A percentile compares a stretch with the other conserved stretches of the same genome.
These are phyloP conservation scores for Erodium maritimum DNA, from an alignment of 345 rosid species.

Conservation along the genomic window DNA sequence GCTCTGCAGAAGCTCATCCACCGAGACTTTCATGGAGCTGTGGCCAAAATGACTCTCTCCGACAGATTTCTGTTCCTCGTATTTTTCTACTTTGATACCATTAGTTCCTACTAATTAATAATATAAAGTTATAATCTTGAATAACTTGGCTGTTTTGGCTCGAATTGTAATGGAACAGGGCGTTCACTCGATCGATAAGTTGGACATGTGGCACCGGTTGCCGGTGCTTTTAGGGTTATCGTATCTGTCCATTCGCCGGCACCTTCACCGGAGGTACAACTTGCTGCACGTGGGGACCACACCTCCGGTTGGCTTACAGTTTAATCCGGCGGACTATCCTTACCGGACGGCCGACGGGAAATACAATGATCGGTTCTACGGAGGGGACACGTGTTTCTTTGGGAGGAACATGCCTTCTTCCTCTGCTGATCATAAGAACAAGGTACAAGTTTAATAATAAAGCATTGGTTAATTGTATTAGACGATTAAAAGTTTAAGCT, in stretches of 20 bases:
- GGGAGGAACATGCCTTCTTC: slow-evolving; percentile 33
- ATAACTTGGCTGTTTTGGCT: too few species aligned
- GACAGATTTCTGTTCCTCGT: slow-evolving; percentile 38
- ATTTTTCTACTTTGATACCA: too few species aligned
- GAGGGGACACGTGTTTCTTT: slow-evolving; percentile 31
- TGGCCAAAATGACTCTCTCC: slow-evolving; percentile 23
- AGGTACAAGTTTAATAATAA: neutral
- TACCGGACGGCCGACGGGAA: too few species aligned
- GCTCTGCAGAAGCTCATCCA: slow-evolving; percentile 14
- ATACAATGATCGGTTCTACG: slow-evolving; percentile 3
- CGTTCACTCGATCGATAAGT: slow-evolving; percentile 34
- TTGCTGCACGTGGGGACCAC: slow-evolving; percentile 35
- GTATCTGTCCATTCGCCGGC: slow-evolving; percentile 36
- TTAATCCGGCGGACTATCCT: too few species aligned
- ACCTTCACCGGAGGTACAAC: slow-evolving; percentile 43
- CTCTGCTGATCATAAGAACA: too few species aligned
- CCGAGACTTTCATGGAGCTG: slow-evolving; percentile 28
- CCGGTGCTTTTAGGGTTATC: slow-evolving; percentile 40
- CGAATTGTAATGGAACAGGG: slow-evolving; percentile 15
- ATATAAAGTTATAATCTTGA: too few species aligned
- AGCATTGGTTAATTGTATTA: too few species aligned
- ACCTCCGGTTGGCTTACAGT: slow-evolving; percentile 12
- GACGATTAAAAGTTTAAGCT: slow-evolving; percentile 18
- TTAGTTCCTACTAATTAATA: too few species aligned
- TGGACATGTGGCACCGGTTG: slow-evolving; percentile 35